Conservation (phyloP, 805 yeast species). For the Saitoella complicata region DNA sequence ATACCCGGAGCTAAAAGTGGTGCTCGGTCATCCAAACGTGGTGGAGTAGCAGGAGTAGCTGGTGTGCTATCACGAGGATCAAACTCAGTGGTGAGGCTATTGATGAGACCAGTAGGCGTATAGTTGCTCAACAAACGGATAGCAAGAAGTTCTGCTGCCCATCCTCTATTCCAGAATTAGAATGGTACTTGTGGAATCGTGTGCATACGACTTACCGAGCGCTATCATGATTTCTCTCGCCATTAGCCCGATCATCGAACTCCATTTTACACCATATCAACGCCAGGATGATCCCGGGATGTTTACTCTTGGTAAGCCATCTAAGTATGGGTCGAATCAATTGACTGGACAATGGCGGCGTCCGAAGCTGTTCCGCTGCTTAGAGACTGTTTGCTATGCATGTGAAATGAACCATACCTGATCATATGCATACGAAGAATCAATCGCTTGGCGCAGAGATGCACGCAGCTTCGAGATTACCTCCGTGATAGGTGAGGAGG, state of each 20-base stretch:
- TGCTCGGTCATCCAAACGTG: background rate
- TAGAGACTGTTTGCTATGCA: constrained; percentile 5
- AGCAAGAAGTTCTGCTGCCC: background rate
- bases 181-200: constrained; percentile 1
- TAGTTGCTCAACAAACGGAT: constrained; percentile 3
- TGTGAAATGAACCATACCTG: no score
- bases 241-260: background rate
- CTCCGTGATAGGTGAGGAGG: no score
- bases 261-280: background rate
- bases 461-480: no score
- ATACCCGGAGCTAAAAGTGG: background rate
- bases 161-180: background rate
- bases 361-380: constrained; percentile 17
- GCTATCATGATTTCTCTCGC: background rate
- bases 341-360: constrained; percentile 14
- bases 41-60: background rate
- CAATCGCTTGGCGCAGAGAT: no score
- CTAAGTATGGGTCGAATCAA: constrained; percentile 16
- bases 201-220: background rate
- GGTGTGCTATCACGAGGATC: background rate
- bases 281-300: background rate
- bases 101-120: constrained; percentile 15
- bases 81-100: constrained; percentile 10
- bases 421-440: no score
- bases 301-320: constrained; percentile 4